Base-by-base conservation (phyloP, 495 filamentous ascomycete genomes). In the Hypoxylon intermedium region DNA sequence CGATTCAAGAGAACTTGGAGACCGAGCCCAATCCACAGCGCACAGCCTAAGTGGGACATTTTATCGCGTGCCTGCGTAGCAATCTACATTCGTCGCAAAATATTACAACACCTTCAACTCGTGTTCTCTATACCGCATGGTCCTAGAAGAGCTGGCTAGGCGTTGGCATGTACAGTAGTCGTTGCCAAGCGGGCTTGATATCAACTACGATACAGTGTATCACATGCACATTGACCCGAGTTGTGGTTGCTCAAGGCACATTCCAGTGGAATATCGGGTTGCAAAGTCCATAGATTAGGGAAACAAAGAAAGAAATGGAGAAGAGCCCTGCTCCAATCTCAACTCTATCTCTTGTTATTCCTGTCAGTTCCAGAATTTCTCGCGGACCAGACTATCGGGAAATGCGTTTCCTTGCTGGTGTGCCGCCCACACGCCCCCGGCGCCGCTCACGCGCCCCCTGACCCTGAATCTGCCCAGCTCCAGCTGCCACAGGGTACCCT, bases 21-120 rank as follows among this genome's bases (percentile, higher is more conserved):
- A n/a, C 24, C 40, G 9, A 23, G 54, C 37, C 19, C 11, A 12
- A 30, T 28, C 36, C 36, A 34, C 30, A 36, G 31, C 15, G 21
- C 44, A 49, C 36, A 54, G 45, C 50, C 58, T 44, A 43, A 61
- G 58, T 44, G 58, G 58, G 50, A 53, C 34, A n/a, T n/a, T n/a
- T n/a, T 52, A 57, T 63, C 59, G 59, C 52, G 59, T 63, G 52
- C 46, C 46, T 63, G 52, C 45, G 58, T 56, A 21, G 42, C 20
- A 45, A 34, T 40, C 26, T 23, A 21, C 12, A 12, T 48, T 46
- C 21, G 37, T 18, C 26, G 41, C 37, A 16, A 56, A 51, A 57
- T 38, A n/a, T 38, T 18, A 38, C 5, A 13, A 13, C 33, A n/a
- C n/a, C 15, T 33, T 33, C 31, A 4, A 33, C n/a, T n/a, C n/a